Base-by-base conservation (phyloP, 1,139 yeast species). In the Ashbya aceris region DNA sequence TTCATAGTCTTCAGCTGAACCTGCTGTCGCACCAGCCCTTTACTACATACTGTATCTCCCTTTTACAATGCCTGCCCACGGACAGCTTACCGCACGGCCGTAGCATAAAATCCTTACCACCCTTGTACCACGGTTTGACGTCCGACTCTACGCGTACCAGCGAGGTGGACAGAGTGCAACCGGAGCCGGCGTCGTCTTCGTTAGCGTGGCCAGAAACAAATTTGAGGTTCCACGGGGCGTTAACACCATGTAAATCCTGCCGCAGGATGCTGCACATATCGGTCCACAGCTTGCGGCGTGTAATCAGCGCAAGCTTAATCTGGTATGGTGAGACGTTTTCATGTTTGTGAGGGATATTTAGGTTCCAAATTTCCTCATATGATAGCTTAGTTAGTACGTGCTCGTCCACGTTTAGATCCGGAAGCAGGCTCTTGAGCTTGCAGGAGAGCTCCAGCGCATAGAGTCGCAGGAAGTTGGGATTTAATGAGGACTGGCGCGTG, bases 1-100 rank as follows among this genome's bases (percentile, higher is more conserved):
- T 17, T 17, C 23, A 17, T 17, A 17, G 23, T 17, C 35, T 14
- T 34, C n/a, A 30, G 38, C 40, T 39, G 39, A 58, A 58, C 10
- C 64, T 45, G 31, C 46, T 45, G 37, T 60, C 64, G 36, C 60
- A 57, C 62, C 63, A 60, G 8, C 64, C 64, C 37, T 60, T 58
- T 3, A 60, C 62, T 29, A 60, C 61, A 45, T 60, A 59, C 38
- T 60, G 64, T 3, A 56, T 43, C 28, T 53, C 48, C 11, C 53
- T 26, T 36, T 44, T 27, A 31, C 39, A 27, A 41, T 43, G 28
- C 39, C 42, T 39, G 38, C 55, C 56, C 12, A 51, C 42, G 13
- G 41, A 41, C 12, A 60, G 39, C 30, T 46, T 49, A 3, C 64
- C 64, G 39, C 60, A 58, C 7, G 64, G 64, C 33, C 51, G 51